Conservation (phyloP, 768 basidiomycete species). For the Kwoniella mangroviensis region DNA sequence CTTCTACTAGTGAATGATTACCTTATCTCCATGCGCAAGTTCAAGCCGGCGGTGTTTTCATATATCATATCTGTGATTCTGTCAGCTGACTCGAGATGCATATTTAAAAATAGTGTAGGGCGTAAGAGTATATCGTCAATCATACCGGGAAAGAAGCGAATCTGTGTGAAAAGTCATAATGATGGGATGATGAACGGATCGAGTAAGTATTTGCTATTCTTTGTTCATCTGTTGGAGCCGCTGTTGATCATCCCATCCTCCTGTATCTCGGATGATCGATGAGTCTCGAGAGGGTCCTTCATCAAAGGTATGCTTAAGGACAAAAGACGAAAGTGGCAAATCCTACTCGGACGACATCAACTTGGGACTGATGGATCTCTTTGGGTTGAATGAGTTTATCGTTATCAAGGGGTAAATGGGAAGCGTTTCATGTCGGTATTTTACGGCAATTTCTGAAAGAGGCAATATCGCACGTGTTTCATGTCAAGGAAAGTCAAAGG, state of each 20-base stretch:
- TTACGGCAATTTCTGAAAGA: background rate
- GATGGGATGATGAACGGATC: too few relatives aligned
- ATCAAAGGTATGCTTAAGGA: background rate
- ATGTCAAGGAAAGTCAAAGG: background rate
- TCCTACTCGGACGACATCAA: background rate
- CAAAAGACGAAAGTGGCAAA: background rate
- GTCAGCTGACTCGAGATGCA: background rate
- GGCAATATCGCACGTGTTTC: constrained; percentile 3
- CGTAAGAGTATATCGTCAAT: background rate
- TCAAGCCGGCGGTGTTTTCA: too few relatives aligned
- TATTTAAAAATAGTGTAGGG: background rate
- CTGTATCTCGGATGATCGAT: background rate
- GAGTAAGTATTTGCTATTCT: background rate
- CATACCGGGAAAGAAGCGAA: background rate
- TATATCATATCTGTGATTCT: background rate
- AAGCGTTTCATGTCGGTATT: constrained; percentile 8
- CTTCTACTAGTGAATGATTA: too few relatives aligned
- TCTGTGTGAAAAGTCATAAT: background rate
- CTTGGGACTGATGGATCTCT: background rate
- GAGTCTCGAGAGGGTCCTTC: background rate
- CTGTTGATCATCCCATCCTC: too few relatives aligned
- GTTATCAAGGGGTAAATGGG: constrained; percentile 16
- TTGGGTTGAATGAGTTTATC: background rate
- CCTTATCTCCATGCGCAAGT: too few relatives aligned
- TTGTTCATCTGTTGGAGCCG: too few relatives aligned